Base-by-base conservation (phyloP, 352 stramenopile species). In the Phytophthora lateralis region DNA sequence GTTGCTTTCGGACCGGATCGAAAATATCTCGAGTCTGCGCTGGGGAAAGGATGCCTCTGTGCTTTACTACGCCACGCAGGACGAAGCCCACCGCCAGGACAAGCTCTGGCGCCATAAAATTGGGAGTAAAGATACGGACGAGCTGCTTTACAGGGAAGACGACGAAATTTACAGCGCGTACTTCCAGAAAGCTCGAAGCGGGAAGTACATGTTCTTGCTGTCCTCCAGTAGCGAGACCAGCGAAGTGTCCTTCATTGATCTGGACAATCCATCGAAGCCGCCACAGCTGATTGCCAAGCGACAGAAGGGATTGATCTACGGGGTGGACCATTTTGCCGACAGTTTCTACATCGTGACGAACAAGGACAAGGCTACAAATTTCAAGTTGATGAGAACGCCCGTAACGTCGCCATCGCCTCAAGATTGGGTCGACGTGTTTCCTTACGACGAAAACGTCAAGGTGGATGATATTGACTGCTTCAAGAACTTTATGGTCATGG, bases 281-380 rank as follows among this genome's bases (percentile, higher is more conserved):
- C 70, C 84, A 12, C 73, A 83, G 52, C 32, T 91, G 47, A 75
- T 97, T 17, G 75, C 82, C 8, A 80, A 83, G 60, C 82, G 89
- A 17, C 32, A 82, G 30, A 84, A 94, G 56, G 80, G 82, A 12
- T 61, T 96, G 43, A 67, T 83, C 24, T 97, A 97, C 73, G 76
- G 78, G 17, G 82, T 97, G 3, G 89, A 97, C 53, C 92, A 98
- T 72, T 90, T 90, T 48, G 75, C 74, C 48, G 76, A 87, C 57
- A 78, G 82, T 60, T 98, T 98, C 53, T 97, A 97, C 69, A 94
- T 99, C 44, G 80, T 89, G 53, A 98, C 94, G 21, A 99, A 99
- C 81, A 86, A 92, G 51, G 90, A 96, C 66, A 89, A 88, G 54
- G 85, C 87, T 21, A 93, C 84, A 18, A 99, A 99, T 73, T 97